Evolutionary conservation across 2,329 filamentous ascomycete genomes (phyloP), one percentile per base, ranked within the genome.

Genomic region (Aciculosporium take): DNA sequence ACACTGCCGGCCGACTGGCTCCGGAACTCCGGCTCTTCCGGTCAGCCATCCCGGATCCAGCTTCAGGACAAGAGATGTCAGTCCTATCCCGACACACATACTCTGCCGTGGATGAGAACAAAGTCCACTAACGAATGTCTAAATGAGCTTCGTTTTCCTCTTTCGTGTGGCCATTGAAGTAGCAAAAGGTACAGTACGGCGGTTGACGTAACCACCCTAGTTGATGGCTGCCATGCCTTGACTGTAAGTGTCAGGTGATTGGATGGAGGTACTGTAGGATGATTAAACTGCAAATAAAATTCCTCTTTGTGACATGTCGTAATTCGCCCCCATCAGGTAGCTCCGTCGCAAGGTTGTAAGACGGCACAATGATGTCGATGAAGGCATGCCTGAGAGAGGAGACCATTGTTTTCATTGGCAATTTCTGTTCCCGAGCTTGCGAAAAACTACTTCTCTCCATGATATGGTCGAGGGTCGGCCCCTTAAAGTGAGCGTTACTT

Each of bases 271-370:
- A 40, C 6, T 7, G 20, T 9, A 33, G 33, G 32, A 37, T 17
- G 18, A 9, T 24, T 37, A 29, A 30, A 8, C 21, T 36, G 33
- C 38, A 29, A 28, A 18, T 18, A 17, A 40, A 33, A 20, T 40
- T 40, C 27, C 37, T 34, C n/a, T 40, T 44, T 44, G 32, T 44
- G 42, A 40, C 33, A 4, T 28, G 42, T 40, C 37, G 28, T 15
- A 37, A 37, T 35, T 13, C n/a, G 21, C 15, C 20, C 27, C 29
- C 31, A n/a, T 12, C 9, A 31, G 23, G 23, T 17, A 36, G 31
- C 23, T 35, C 18, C 23, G 9, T 28, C 13, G 17, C 31, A 34
- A 29, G 18, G 15, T 23, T 15, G 15, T 18, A n/a, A 28, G 28
- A 20, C 28, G 28, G 18, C 17, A 32, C 17, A 13, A 30, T n/a